Evolutionary conservation across 139 green algal genomes (phyloP), one percentile per base, ranked within the genome.

Genomic region (Spirogloea muscicola): DNA sequence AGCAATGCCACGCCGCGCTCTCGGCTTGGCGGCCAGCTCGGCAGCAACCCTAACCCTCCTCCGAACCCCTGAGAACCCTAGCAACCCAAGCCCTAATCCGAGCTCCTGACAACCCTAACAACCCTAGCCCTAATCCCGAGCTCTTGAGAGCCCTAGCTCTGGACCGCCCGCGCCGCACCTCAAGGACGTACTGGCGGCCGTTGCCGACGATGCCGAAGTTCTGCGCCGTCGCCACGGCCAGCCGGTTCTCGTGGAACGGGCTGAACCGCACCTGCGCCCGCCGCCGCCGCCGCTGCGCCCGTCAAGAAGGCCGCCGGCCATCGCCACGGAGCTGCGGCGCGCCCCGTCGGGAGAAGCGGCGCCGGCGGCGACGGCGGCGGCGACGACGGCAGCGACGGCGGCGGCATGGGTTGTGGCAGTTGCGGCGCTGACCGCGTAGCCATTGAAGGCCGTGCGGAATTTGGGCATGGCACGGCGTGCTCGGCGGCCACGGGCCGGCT

Each of bases 151-250:
- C n/a, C n/a, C n/a, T n/a, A n/a, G n/a, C n/a, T n/a, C n/a, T n/a
- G n/a, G n/a, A n/a, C n/a, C n/a, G n/a, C n/a, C n/a, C n/a, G 38
- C 33, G 59, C 59, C 18, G 9, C 52, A 95, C 91, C 83, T 96
- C 84, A 25, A 98, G 86, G 0, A 98, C 85, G 74, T 96, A 84
- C 81, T 94, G 89, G 25, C 86, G 70, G 4, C 94, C 94, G 77
- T 97, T 97, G 40, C 94, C 94, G 44, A 99, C 92, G 55, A 99
- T 98, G 10, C 94, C 94, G 82, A 97, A 99, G 83, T 99, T 98
- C 61, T 99, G 94, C 0, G 92, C 84, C 2, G 91, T 96, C 25
- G 89, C 87, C 2, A 99, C 91, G 1, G 94, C 94, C 10, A 99
- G 72, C 33, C 90, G 77, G 7, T 66, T 72, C 57, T 92, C 83